Conservation (phyloP, 2,329 filamentous ascomycete species). For the Aspergillus spinulosporus region DNA sequence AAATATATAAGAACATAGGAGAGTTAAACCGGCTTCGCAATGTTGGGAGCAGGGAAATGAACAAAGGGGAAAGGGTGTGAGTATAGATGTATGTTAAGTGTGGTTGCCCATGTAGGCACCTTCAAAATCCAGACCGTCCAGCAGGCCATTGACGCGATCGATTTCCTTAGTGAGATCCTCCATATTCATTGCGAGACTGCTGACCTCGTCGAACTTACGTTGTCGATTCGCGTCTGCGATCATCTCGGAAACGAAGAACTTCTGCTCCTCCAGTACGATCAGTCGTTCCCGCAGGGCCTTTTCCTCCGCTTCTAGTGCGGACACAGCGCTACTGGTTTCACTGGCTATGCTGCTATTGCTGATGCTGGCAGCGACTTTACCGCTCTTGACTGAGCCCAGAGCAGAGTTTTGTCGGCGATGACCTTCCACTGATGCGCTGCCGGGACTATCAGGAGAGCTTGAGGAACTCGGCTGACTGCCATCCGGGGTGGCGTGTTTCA, state of each 20-base stretch:
- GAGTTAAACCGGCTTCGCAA: constrained; percentile 1
- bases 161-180: constrained; percentile 83
- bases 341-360: constrained; percentile 55
- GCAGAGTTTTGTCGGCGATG: constrained; percentile 44
- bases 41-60: neutral
- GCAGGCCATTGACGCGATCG: constrained; percentile 62
- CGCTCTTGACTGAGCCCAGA: constrained; percentile 60
- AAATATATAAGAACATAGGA: neutral
- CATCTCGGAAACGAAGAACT: constrained; percentile 86
- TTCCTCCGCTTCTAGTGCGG: constrained; percentile 76
- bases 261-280: constrained; percentile 86
- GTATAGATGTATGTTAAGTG: neutral
- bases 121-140: constrained; percentile 66
- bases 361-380: constrained; percentile 51
- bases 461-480: constrained; percentile 37
- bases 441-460: constrained; percentile 25
- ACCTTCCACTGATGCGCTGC: constrained; percentile 25
- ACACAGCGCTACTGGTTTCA: constrained; percentile 58
- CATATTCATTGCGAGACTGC: constrained; percentile 73
- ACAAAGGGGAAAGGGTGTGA: neutral
- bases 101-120: constrained; percentile 45
- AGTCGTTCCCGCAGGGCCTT: constrained; percentile 76
- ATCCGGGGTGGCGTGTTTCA: constrained; percentile 61
- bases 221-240: constrained; percentile 72
- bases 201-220: constrained; percentile 82